These are phyloP conservation scores for Porcisia deanei DNA, from an alignment of 208 protist genomes.

Conservation along the genomic window DNA sequence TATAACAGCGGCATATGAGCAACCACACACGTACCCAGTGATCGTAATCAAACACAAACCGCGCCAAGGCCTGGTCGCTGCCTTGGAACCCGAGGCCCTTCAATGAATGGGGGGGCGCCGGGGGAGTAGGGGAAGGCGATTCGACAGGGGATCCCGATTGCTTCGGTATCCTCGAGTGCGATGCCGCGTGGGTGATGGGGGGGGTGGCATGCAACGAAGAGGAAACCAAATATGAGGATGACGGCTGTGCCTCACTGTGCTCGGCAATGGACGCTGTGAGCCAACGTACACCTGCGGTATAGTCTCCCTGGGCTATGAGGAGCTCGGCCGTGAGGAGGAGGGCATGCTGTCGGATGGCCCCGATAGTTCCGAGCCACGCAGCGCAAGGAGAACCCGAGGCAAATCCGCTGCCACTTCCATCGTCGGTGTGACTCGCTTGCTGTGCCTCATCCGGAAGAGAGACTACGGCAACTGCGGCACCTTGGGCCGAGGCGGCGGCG, in stretches of 20 bases:
- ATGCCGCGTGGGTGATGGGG: neutral
- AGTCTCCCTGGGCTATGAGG: conserved; percentile 28
- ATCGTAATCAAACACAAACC: conserved; percentile 13
- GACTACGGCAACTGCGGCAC: neutral
- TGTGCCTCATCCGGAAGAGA: neutral
- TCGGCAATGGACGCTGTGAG: conserved; percentile 16
- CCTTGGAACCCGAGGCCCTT: conserved; percentile 7
- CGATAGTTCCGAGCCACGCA: conserved; percentile 10
- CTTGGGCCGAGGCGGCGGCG: neutral
- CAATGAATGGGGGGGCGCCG: conserved; percentile 1
- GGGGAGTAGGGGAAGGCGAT: conserved; percentile 1
- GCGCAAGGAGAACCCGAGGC: neutral
- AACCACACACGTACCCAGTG: conserved; percentile 29
- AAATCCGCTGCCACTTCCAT: neutral
- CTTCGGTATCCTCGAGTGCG: neutral
- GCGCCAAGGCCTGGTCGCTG: neutral
- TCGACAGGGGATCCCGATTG: neutral
- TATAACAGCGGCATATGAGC: conserved; percentile 34
- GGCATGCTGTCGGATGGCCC: conserved; percentile 25
- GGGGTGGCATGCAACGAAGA: neutral
- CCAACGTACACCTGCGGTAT: conserved; percentile 18
- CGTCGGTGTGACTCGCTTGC: neutral
- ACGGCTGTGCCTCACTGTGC: conserved; percentile 17
- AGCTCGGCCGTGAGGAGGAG: conserved; percentile 20
- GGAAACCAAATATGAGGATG: neutral